A percentile compares a stretch with the other conserved stretches of the same genome.
Evolutionary conservation across 2,329 filamentous ascomycete species (phyloP).

Genomic region (Periconia macrospinosa): DNA sequence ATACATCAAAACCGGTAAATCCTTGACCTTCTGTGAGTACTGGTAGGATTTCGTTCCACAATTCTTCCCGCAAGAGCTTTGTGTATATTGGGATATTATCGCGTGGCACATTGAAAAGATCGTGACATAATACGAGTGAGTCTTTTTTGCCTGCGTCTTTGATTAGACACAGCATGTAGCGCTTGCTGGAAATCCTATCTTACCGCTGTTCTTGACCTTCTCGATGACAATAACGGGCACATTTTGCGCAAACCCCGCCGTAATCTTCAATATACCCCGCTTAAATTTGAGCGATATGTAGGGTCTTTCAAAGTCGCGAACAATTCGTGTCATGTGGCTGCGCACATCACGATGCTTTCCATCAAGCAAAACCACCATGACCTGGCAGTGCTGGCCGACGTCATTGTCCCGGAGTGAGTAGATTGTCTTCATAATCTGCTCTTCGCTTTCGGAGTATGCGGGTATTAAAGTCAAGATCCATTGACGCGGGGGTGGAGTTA

Average conservation of each 20-base stretch:
- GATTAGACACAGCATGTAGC: no score
- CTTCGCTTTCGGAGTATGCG: constrained; percentile 6
- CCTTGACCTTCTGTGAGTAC: background rate
- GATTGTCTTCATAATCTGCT: constrained; percentile 3
- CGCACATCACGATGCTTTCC: constrained; percentile 3
- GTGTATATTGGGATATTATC: constrained; percentile 2
- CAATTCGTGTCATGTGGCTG: constrained; percentile 3
- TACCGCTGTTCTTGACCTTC: constrained; percentile 3
- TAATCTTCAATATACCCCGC: background rate
- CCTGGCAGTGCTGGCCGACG: constrained; percentile 2
- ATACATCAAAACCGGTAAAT: background rate
- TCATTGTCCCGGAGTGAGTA: constrained; percentile 4
- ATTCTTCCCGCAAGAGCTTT: constrained; percentile 1
- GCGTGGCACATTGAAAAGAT: constrained; percentile 3
- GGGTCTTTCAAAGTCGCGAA: background rate
- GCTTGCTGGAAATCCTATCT: no score
- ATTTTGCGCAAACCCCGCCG: constrained; percentile 2
- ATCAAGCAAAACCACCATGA: constrained; percentile 4
- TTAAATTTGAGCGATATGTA: constrained; percentile 1
- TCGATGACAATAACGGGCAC: constrained; percentile 3
- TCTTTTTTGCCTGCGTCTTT: constrained; percentile 4
- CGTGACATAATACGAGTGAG: constrained; percentile 3
- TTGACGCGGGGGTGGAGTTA: background rate
- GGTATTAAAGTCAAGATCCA: constrained; percentile 8
- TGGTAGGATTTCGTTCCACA: constrained; percentile 1